Evolutionary conservation across 2,329 filamentous ascomycete species (phyloP), one percentile per base, ranked within the genome.

Genomic region (Thermothelomyces thermophilus): DNA sequence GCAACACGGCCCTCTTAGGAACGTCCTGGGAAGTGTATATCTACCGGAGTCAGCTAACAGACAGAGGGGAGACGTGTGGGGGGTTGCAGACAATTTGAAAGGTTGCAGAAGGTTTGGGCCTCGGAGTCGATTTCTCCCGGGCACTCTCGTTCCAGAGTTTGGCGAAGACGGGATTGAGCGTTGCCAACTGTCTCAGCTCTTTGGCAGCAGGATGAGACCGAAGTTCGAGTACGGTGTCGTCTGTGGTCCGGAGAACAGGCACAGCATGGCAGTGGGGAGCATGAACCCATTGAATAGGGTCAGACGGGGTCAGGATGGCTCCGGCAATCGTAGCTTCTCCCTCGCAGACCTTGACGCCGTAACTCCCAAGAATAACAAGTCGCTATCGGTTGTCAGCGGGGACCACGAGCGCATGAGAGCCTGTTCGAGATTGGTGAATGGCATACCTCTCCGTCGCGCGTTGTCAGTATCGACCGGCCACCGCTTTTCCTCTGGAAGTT

Each of bases 211-310:
- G 73, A 44, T 79, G 74, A 4, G 82, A 63, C 30, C 75, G 68
- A 20, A 89, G 65, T 51, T 85, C 76, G 1, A 87, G 63, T 1
- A 62, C 65, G 0, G 73, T 72, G 9, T 73, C 64, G 40, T 78
- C 71, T 0, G 68, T 60, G 37, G 75, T 80, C 41, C 79, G 69
- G 30, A 91, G 72, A 0, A 84, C 78, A 1, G 84, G 85, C 1
- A 91, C 66, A 1, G 86, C 81, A 61, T 88, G 80, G 33, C 83
- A 87, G 36, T 77, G 75, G 1, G 86, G 79, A 14, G 85, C 83
- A 63, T 79, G 80, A 14, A 87, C 72, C 71, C 77, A 82, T 55
- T 76, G 70, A 5, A 70, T 62, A 1, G 59, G 64, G 22, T 73
- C 67, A 0, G 73, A 70, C 1, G 75, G 63, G 10, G 70, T 69